Evolutionary conservation across 441 rosid genomes (phyloP), one percentile per base, ranked within the genome.

Genomic region (Euphorbia schlechtendalii): DNA sequence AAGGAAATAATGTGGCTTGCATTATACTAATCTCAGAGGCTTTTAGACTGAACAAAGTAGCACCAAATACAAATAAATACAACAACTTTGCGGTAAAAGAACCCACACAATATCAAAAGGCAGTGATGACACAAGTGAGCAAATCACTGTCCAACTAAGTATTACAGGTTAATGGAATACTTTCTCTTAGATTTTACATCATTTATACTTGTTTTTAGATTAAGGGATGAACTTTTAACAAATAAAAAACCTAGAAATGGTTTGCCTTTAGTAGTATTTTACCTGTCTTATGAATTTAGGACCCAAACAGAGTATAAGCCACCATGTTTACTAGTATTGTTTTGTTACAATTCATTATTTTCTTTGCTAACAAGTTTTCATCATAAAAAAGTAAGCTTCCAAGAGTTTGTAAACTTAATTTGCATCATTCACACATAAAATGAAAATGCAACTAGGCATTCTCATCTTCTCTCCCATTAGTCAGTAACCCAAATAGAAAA

Each of bases 161-260:
- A 32, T 21, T 49, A 56, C 60, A 56, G 25, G 51, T 18, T 7
- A 55, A 5, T n/a, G 34, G 30, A 27, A 2, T 53, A 52, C 9
- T 20, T 53, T 58, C n/a, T 30, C 43, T 55, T 59, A 56, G 63
- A 74, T 59, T 59, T 55, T 18, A 13, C 5, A 7, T 63, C 28
- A 32, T 28, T 54, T 30, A 64, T 17, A 20, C 4, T 13, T 52
- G 27, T 5, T 48, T 68, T 43, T 30, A 17, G 64, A 34, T 32
- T 64, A 55, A 6, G 30, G 7, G 28, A 20, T 17, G 8, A 9
- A 34, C 61, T 30, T 22, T 27, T 28, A 48, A 34, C 21, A 14
- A 43, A 36, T 18, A 28, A 46, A 49, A 56, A 20, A 22, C 24
- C 73, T 11, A 30, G 25, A 59, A 53, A 13, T 55, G 18, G 62